These are phyloP conservation scores for Nicotiana tabacum DNA, from an alignment of 257 asterid species.

Conservation along the genomic window DNA sequence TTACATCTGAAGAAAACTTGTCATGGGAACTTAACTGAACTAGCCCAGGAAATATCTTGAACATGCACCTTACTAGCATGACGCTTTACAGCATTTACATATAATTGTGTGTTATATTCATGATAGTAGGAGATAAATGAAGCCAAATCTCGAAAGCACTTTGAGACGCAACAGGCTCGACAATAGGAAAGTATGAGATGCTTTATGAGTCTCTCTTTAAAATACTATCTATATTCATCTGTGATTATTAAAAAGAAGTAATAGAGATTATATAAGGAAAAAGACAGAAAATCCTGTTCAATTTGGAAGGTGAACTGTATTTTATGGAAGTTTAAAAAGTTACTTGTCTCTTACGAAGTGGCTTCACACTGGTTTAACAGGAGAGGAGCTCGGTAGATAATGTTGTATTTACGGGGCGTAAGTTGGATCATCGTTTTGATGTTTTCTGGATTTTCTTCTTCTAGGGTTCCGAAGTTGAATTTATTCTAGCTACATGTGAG, in stretches of 20 bases:
- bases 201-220: background rate
- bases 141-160: background rate
- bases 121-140: background rate
- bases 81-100: background rate
- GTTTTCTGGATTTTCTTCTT: background rate
- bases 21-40: background rate
- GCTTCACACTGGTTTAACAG: background rate
- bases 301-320: background rate
- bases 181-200: background rate
- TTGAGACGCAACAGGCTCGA: background rate
- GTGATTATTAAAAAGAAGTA: background rate
- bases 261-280: background rate
- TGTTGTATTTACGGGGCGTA: background rate
- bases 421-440: background rate
- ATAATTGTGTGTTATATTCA: background rate
- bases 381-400: background rate
- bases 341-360: background rate
- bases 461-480: background rate
- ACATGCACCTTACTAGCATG: background rate
- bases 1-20: background rate
- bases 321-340: background rate
- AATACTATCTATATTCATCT: background rate
- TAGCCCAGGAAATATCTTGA: slow-evolving; percentile 1
- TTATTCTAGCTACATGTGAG: background rate
- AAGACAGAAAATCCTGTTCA: background rate